These are phyloP conservation scores for Ogataea trehaloabstinens DNA, from an alignment of 805 yeast genomes.

Conservation along the genomic window DNA sequence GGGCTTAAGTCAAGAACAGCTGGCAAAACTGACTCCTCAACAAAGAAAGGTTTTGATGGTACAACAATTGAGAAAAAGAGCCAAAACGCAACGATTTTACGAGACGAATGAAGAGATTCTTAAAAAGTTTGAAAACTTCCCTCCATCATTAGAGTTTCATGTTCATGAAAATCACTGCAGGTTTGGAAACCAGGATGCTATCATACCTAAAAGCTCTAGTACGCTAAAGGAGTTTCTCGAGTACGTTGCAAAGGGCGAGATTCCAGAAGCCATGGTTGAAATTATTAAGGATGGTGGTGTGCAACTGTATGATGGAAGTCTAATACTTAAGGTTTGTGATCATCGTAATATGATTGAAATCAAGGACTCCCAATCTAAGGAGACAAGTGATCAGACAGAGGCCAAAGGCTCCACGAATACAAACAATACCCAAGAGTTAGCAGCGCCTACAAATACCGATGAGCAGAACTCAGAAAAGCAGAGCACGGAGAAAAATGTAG, in stretches of 20 bases:
- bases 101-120: slow-evolving; percentile 72
- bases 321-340: slow-evolving; percentile 83
- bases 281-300: slow-evolving; percentile 84
- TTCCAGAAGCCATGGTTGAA: slow-evolving; percentile 88
- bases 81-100: slow-evolving; percentile 55
- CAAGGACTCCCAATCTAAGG: slow-evolving; percentile 2
- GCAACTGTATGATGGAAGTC: slow-evolving; percentile 83
- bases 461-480: neutral
- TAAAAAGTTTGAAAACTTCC: slow-evolving; percentile 69
- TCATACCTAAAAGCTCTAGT: slow-evolving; percentile 77
- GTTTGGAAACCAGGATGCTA: slow-evolving; percentile 86
- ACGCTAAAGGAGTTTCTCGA: slow-evolving; percentile 76
- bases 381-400: neutral
- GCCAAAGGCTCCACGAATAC: neutral
- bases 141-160: slow-evolving; percentile 84
- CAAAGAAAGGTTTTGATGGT: slow-evolving; percentile 42
- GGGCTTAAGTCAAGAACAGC: slow-evolving; percentile 30
- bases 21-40: slow-evolving; percentile 34
- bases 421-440: neutral
- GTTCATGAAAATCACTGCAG: slow-evolving; percentile 89
- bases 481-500: slow-evolving; percentile 2
- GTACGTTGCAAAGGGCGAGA: slow-evolving; percentile 75
- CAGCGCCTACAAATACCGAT: neutral
- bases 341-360: slow-evolving; percentile 53
- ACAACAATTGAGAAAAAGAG: slow-evolving; percentile 42